These are phyloP conservation scores for Nidularia sp. DNA, from an alignment of 768 basidiomycete species.

Conservation along the genomic window DNA sequence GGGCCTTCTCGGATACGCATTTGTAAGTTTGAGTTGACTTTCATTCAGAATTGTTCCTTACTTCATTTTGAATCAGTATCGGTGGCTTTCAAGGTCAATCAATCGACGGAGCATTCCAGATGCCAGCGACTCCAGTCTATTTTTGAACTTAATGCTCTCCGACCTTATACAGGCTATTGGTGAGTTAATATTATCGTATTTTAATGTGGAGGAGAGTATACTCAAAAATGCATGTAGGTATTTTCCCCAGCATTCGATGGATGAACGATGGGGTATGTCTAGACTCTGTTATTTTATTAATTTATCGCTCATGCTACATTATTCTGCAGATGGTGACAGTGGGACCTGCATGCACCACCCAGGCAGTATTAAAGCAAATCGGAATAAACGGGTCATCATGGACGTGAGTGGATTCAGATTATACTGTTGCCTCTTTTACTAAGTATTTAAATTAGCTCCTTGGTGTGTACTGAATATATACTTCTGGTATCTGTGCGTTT, in stretches of 20 bases:
- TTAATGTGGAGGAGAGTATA: too few relatives aligned
- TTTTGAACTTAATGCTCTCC: conserved; percentile 35
- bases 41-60: background rate
- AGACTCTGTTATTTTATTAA: background rate
- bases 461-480: conserved; percentile 10
- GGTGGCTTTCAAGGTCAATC: background rate
- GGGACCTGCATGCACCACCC: conserved; percentile 37
- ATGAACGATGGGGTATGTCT: conserved; percentile 24
- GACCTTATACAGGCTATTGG: conserved; percentile 34
- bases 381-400: conserved; percentile 46
- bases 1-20: too few relatives aligned
- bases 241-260: conserved; percentile 41
- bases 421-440: background rate
- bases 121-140: conserved; percentile 22
- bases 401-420: conserved; percentile 24
- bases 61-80: background rate
- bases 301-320: background rate
- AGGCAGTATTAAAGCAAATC: conserved; percentile 42
- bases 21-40: background rate
- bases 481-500: background rate
- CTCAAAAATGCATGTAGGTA: conserved; percentile 15
- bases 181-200: conserved; percentile 2
- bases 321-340: conserved; percentile 19
- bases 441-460: conserved; percentile 7
- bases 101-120: conserved; percentile 3